Evolutionary conservation across 805 yeast genomes (phyloP), one percentile per base, ranked within the genome.

Genomic region (Ogataea zsoltii): DNA sequence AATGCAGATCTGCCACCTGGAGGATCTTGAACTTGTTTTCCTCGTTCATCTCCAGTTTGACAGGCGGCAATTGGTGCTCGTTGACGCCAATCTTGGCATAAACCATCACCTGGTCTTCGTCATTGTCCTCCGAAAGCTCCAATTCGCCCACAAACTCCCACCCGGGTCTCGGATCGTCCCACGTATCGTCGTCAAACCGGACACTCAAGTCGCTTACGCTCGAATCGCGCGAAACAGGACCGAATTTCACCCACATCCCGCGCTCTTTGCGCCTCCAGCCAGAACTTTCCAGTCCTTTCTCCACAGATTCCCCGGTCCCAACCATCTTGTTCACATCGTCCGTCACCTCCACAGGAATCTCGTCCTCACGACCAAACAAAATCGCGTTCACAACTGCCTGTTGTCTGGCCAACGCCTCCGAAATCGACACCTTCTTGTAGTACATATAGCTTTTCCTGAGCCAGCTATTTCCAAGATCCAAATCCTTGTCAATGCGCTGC

Each of bases 1-100:
- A 83, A 66, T 94, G 99, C 45, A 92, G 69, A 63, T 94, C 98
- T 0, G 97, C 96, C 4, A 92, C 79, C 65, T 94, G 99, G 10
- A 89, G 66, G 33, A 94, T 83, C 63, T 86, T 92, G 66, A 83
- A 88, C 44, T 71, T 76, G 4, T 80, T 80, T 16, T 74, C 59
- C 11, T 55, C 18, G 17, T 43, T 39, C 19, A 51, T 18, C 2
- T 54, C 44, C 7, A 50, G 40, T 6, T 34, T n/a, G 7, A 50
- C 37, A 3, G 32, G 19, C 14, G 52, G 53, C 28, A 34, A 14
- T 12, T 16, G 18, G 12, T 47, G 25, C 10, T 23, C 17, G 18
- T 35, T 17, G 14, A 34, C 16, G 12, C 51, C 50, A 73, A 38
- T 66, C 45, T 74, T 59, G 33, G 63, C 54, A 1, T 75, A 60